A percentile compares a stretch with the other conserved stretches of the same genome.
These are phyloP conservation scores for Smallanthus sonchifolius DNA, from an alignment of 129 eudicot genomes.

Conservation along the genomic window DNA sequence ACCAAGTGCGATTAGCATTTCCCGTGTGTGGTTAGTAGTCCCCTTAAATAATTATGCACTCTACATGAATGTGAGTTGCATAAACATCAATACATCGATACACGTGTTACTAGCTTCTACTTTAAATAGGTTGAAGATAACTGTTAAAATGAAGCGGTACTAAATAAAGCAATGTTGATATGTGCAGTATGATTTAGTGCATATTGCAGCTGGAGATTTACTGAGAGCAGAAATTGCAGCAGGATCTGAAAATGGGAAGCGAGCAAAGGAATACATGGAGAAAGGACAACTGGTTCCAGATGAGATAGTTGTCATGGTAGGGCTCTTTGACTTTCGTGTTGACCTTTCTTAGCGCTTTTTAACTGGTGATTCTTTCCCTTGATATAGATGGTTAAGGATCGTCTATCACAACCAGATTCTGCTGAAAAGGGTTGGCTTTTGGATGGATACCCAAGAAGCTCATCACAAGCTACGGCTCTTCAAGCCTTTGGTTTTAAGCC, in stretches of 20 bases:
- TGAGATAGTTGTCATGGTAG: slow-evolving; percentile 88
- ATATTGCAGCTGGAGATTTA: slow-evolving; percentile 91
- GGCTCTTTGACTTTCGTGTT: neutral
- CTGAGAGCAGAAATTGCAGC: slow-evolving; percentile 82
- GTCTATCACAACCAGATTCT: slow-evolving; percentile 69
- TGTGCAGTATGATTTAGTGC: slow-evolving; percentile 90
- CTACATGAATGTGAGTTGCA: neutral
- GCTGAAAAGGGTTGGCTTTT: slow-evolving; percentile 93
- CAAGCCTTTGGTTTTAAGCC: slow-evolving; percentile 72
- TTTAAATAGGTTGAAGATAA: neutral
- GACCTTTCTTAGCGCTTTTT: neutral
- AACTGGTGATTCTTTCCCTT: slow-evolving; percentile 15
- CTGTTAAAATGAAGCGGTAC: neutral
- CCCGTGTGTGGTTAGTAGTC: too few relatives aligned
- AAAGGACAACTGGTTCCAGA: slow-evolving; percentile 88
- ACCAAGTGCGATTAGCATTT: too few relatives aligned
- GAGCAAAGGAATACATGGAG: slow-evolving; percentile 89
- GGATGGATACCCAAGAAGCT: slow-evolving; percentile 96
- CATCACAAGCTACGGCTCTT: slow-evolving; percentile 87
- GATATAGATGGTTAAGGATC: slow-evolving; percentile 88
- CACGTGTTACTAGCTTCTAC: neutral
- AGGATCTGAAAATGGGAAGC: slow-evolving; percentile 85
- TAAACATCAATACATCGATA: neutral
- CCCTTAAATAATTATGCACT: neutral
- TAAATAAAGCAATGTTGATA: slow-evolving; percentile 25